Evolutionary conservation across 805 yeast genomes (phyloP).

Genomic region (Trichomonascus vanleenenianus): DNA sequence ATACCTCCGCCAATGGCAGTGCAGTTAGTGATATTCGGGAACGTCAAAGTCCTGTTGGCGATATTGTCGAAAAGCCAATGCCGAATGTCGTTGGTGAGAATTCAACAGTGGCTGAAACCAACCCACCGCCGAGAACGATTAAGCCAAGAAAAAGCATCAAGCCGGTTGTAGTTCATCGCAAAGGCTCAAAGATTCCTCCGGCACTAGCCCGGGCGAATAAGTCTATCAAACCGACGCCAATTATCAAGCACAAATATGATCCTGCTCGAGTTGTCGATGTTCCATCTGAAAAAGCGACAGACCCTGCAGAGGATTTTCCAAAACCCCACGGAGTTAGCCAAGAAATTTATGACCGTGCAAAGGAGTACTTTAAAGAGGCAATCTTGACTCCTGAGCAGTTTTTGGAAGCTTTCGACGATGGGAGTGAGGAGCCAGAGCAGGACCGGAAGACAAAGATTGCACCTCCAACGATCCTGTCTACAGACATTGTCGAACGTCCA

Average conservation of each 20-base stretch:
- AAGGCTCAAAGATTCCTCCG: background rate
- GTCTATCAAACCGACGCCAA: background rate
- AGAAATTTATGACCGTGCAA: conserved; percentile 16
- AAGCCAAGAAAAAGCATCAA: background rate
- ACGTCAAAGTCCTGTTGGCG: background rate
- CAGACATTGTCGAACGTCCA: conserved; percentile 14
- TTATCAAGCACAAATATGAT: background rate
- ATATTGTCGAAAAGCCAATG: background rate
- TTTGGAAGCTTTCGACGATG: conserved; percentile 15
- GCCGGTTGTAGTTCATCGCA: background rate
- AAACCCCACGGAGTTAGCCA: background rate
- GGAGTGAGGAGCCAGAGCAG: conserved; percentile 18
- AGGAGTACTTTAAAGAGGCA: conserved; percentile 12
- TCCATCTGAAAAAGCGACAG: conserved; percentile 37
- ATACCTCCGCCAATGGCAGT: background rate
- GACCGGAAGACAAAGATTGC: background rate
- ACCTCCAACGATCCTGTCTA: background rate
- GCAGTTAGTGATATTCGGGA: background rate
- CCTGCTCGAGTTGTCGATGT: background rate
- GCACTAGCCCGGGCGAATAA: background rate
- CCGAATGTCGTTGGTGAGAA: background rate
- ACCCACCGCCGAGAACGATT: background rate
- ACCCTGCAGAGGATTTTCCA: conserved; percentile 9
- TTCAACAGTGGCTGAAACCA: background rate
- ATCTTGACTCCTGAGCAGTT: conserved; percentile 19